Evolutionary conservation across 2,329 filamentous ascomycete species (phyloP).

Genomic region (Cladosporium oxysporum): DNA sequence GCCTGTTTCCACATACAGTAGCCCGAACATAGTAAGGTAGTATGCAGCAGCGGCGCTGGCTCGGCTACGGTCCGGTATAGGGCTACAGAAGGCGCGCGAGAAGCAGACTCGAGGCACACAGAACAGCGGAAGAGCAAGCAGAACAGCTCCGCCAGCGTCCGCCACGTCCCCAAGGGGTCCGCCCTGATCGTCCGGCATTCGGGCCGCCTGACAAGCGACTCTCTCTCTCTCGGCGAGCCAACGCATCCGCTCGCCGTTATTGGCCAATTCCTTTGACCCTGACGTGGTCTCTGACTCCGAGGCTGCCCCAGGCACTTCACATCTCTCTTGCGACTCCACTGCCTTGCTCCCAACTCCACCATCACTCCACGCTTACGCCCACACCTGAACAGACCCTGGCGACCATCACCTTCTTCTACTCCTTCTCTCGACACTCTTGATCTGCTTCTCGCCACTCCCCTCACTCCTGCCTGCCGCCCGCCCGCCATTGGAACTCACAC

Average conservation of each 20-base stretch:
- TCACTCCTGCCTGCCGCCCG: neutral
- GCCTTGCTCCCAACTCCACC: neutral
- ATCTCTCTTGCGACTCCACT: neutral
- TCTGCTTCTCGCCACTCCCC: neutral
- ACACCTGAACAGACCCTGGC: neutral
- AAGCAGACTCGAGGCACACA: neutral
- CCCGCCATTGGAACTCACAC: neutral
- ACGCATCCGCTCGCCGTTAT: neutral
- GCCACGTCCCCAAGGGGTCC: neutral
- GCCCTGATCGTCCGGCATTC: constrained; percentile 7
- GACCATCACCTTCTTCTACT: neutral
- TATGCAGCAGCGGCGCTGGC: neutral
- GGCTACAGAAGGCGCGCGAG: neutral
- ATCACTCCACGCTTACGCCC: neutral
- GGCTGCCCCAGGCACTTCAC: neutral
- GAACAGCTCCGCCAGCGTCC: too few relatives aligned
- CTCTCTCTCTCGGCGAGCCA: neutral
- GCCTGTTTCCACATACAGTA: too few relatives aligned
- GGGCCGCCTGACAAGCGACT: neutral
- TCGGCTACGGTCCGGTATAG: neutral
- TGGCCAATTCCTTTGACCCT: neutral
- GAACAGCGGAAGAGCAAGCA: neutral
- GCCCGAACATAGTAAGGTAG: too few relatives aligned
- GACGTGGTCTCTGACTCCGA: constrained; percentile 3
- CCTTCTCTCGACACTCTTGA: neutral